Evolutionary conservation across 148 eudicot genomes (phyloP).

Genomic region (Talinum fruticosum): DNA sequence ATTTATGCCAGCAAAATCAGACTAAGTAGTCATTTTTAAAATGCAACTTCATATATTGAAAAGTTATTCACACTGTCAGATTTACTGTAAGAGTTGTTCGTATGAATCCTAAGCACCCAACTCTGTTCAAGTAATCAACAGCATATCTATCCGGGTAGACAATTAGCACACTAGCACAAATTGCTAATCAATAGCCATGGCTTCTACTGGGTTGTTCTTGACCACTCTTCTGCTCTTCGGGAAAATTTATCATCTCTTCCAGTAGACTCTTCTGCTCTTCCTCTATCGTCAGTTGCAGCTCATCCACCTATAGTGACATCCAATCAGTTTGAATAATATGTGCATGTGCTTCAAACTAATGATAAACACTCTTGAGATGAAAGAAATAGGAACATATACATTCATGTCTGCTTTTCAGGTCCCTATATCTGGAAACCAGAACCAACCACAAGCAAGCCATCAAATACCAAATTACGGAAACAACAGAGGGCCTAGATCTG

Average conservation of each 20-base stretch:
- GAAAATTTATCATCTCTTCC: slow-evolving; percentile 64
- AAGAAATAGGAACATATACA: no score
- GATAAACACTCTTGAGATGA: not conserved
- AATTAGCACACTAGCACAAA: not conserved
- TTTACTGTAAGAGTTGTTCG: no score
- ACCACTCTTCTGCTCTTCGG: slow-evolving; percentile 61
- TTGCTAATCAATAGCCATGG: slow-evolving; percentile 68
- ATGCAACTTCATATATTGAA: no score
- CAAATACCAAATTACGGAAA: not conserved
- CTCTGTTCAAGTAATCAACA: no score
- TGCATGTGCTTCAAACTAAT: not conserved
- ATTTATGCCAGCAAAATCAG: no score
- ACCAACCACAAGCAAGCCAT: no score
- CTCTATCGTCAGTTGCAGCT: slow-evolving; percentile 80
- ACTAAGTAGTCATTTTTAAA: no score
- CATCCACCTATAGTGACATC: slow-evolving; percentile 58
- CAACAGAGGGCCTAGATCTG: not conserved
- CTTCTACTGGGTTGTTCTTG: slow-evolving; percentile 58
- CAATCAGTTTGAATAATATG: not conserved
- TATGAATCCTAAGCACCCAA: no score
- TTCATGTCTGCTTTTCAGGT: no score
- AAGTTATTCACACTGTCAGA: no score
- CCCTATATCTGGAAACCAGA: no score
- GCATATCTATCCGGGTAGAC: not conserved
- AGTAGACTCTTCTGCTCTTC: slow-evolving; percentile 72